Evolutionary conservation across 140 eudicot genomes (phyloP), one percentile per base, ranked within the genome.

Genomic region (Stevia rebaudiana): DNA sequence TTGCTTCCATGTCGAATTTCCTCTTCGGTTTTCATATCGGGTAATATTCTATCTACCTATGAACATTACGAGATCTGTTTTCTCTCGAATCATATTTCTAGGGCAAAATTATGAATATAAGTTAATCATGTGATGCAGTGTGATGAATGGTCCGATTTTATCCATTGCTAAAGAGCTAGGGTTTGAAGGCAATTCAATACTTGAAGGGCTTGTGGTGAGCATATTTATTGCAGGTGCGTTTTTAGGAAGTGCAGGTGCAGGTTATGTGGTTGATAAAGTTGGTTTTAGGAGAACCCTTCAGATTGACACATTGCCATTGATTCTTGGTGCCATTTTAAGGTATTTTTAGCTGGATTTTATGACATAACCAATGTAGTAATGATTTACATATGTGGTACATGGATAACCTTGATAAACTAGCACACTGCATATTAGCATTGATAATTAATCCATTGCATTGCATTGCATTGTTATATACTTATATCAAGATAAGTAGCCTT

Each of bases 131-230:
- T 71, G 49, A 62, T 80, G 79, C 80, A 88, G 96, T 30, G 90
- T 85, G 41, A 82, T 85, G 96, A 88, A 88, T 78, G 96, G 96
- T 8, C 96, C 96, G 44, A 85, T 88, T 68, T 73, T 85, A 44
- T 74, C 90, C 47, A 73, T 85, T 52, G 87, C 96, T 22, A 82
- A 68, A 60, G 96, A 85, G 79, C 90, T 85, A 68, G 94, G 96
- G 44, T 88, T 88, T 80, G 90, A 83, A 47, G 94, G 96, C 19
- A 80, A 88, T 72, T 78, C 96, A 31, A 63, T 88, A 71, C 85
- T 88, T 11, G 96, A 88, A 67, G 96, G 96, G 50, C 84, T 88
- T 67, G 96, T 88, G 44, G 94, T 88, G 58, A 88, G 96, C 85
- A 88, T 88, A 67, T 88, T 88, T 61, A 85, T 88, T 43, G 94